Conservation (phyloP, 1,139 yeast genomes). For the Taiozyma sp. region DNA sequence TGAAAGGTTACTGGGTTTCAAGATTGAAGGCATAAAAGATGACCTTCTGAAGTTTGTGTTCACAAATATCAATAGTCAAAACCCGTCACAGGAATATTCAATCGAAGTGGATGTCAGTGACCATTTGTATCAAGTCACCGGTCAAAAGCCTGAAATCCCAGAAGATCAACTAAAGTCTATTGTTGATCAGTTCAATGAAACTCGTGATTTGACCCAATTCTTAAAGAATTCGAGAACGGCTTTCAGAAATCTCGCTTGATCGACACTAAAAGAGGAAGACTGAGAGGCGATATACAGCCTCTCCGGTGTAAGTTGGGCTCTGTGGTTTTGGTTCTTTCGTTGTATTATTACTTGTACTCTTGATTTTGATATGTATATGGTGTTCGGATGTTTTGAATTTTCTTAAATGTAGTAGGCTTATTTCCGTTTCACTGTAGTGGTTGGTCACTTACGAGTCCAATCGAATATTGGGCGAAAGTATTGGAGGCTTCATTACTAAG, state of each 20-base stretch:
- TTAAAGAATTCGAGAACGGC: constrained; percentile 31
- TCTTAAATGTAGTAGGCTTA: neutral
- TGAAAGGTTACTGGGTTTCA: constrained; percentile 42
- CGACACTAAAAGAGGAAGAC: neutral
- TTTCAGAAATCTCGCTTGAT: constrained; percentile 9
- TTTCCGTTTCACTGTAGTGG: neutral
- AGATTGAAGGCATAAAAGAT: constrained; percentile 35
- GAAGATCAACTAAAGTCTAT: constrained; percentile 22
- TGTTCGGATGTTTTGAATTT: neutral
- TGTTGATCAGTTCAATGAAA: constrained; percentile 31
- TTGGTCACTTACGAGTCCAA: neutral
- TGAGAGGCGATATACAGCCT: neutral
- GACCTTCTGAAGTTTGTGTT: constrained; percentile 37
- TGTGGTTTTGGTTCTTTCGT: neutral
- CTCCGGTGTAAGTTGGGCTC: neutral
- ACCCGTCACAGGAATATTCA: constrained; percentile 34
- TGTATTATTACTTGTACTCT: neutral
- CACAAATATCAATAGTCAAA: constrained; percentile 36
- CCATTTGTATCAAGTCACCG: constrained; percentile 30
- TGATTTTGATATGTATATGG: neutral
- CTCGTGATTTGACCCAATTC: constrained; percentile 35
- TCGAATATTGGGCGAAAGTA: neutral
- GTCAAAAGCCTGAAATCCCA: constrained; percentile 31
- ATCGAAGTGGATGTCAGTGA: constrained; percentile 36
- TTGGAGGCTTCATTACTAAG: neutral